Conservation (phyloP, 2,329 filamentous ascomycete genomes). For the Aureobasidium sp. region DNA sequence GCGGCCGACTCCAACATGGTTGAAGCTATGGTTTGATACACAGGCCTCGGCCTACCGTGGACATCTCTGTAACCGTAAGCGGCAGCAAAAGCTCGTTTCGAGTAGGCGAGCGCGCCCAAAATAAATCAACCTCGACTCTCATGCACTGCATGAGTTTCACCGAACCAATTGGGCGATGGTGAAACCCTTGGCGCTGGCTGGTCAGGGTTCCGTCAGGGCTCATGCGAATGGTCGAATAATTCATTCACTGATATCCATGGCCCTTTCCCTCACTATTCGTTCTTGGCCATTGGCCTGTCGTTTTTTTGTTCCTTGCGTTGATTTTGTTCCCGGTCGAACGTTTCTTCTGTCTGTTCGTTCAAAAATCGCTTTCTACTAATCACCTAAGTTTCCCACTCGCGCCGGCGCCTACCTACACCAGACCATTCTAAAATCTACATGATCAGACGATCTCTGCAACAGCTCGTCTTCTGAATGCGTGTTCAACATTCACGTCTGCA, state of each 20-base stretch:
- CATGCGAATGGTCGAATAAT: neutral
- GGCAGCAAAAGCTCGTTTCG: neutral
- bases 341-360: neutral
- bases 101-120: neutral
- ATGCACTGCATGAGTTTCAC: neutral
- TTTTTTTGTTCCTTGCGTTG: neutral
- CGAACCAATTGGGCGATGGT: neutral
- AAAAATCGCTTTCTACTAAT: neutral
- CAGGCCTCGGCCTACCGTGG: neutral
- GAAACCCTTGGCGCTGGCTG: neutral
- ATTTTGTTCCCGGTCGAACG: neutral
- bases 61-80: neutral
- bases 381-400: neutral
- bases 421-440: neutral
- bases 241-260: neutral
- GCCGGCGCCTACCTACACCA: neutral
- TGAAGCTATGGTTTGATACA: neutral
- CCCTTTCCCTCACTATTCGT: neutral
- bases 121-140: neutral
- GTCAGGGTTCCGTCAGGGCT: neutral
- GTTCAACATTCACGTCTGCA: neutral
- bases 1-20: neutral
- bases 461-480: neutral
- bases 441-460: slow-evolving; percentile 2
- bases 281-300: neutral